A percentile compares a stretch with the other conserved stretches of the same genome.
Conservation (phyloP, 257 asterid species). For the Striga asiatica region DNA sequence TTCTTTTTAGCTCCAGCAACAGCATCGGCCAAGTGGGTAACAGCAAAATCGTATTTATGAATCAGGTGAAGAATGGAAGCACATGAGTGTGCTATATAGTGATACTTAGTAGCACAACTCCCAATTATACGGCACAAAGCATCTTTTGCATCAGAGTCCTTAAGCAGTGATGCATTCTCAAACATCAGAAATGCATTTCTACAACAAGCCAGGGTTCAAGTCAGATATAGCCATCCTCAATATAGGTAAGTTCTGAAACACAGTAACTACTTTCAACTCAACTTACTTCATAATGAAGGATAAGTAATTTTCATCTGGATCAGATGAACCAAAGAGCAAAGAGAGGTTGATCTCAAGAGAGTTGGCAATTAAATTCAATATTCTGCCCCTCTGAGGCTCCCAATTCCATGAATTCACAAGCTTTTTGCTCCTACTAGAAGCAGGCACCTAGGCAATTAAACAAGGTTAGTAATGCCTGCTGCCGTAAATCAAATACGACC, state of each 20-base stretch:
- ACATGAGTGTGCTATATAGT: slow-evolving; percentile 65
- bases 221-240: slow-evolving; percentile 18
- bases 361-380: slow-evolving; percentile 68
- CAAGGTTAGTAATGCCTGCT: not conserved
- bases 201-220: slow-evolving; percentile 19
- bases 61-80: slow-evolving; percentile 84
- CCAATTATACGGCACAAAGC: slow-evolving; percentile 86
- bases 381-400: slow-evolving; percentile 73
- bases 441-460: slow-evolving; percentile 43
- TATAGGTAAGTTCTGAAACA: not conserved
- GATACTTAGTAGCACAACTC: slow-evolving; percentile 83
- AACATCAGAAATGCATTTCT: slow-evolving; percentile 69
- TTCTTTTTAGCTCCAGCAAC: slow-evolving; percentile 80
- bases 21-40: slow-evolving; percentile 71
- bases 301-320: slow-evolving; percentile 81
- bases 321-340: slow-evolving; percentile 78
- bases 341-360: slow-evolving; percentile 83
- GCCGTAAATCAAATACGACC: not conserved
- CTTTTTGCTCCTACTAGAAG: slow-evolving; percentile 57
- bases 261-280: not conserved
- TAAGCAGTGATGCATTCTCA: slow-evolving; percentile 62
- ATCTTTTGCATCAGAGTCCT: slow-evolving; percentile 65
- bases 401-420: slow-evolving; percentile 68
- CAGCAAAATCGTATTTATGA: slow-evolving; percentile 81
- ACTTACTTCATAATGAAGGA: slow-evolving; percentile 83